Base-by-base conservation (phyloP, 768 basidiomycete genomes). In the Rhodotorula taiwanensis region DNA sequence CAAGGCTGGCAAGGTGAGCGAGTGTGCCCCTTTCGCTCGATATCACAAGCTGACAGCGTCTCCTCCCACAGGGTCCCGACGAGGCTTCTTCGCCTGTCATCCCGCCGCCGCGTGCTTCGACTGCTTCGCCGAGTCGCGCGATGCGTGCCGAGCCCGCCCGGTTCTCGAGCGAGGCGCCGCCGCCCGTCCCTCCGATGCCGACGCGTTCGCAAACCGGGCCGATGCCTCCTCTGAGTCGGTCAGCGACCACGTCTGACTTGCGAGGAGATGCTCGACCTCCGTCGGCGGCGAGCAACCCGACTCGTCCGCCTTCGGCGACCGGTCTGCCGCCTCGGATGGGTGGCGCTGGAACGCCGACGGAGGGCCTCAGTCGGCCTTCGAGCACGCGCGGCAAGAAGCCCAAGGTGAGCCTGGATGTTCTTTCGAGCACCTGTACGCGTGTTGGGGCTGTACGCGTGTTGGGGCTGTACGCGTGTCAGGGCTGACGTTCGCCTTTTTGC, bases 1-100 rank as follows among this genome's bases (percentile, higher is more conserved):
- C 75, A 93, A 87, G 77, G 44, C 28, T 23, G 44, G 34, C 42
- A 91, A 87, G 79, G 91, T 89, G 20, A 39, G 36, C 25, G 56
- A 18, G 11, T 48, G n/a, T 18, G 27, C 25, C 31, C 7, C 3
- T 25, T 11, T 4, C 11, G 16, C 23, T 49, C 39, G 9, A 7
- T n/a, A 1, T 4, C 11, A 1, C 21, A 5, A 23, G 28, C 27
- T 9, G 36, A 1, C 53, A 34, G 18, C 15, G 28, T 41, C 23
- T 31, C 39, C 27, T 11, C 21, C 13, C 25, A 5, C 59, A 67
- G 66, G 61, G 34, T 20, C 61, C 34, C 23, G 65, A 61, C n/a
- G 60, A 64, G 25, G 20, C 67, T 1, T 44, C 59, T 27, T 54
- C 67, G 2, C 31, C 67, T 4, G 34, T 62, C 18, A 45, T 52